Base-by-base conservation (phyloP, 306 rosid genomes). In the Prunus dulcis region DNA sequence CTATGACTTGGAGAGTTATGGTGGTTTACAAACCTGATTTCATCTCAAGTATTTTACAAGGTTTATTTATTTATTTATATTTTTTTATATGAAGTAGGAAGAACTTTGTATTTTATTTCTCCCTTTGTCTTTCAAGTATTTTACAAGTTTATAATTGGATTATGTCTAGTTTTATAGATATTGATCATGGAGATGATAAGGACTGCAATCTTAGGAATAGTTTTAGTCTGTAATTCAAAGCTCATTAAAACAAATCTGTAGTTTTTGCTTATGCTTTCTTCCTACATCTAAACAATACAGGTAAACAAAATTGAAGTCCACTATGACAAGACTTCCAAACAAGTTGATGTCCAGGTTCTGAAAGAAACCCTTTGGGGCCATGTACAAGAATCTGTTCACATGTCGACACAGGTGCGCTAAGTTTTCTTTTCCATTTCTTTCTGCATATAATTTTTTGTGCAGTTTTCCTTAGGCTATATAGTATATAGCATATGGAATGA, bases 241-340 rank as follows among this genome's bases (percentile, higher is more conserved):
- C 64, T 68, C 12, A 5, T 43, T 22, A 49, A 46, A 68, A 58
- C 2, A 76, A 56, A 34, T 28, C 64, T 17, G 53, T 76, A 10
- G 75, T 62, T 78, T 64, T 70, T 66, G 50, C 71, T 75, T 27
- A 60, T 68, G 25, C 57, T 74, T 71, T 80, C 82, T 63, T 84
- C 65, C 65, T 46, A 34, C 68, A 69, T 84, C 12, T 66, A 11
- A 79, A 82, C 69, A 46, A 77, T 65, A 17, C 87, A 95, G 97
- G 97, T 95, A 76, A 92, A 86, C 76, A 95, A 95, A 91, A 86
- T 90, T 67, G 91, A 95, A 87, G 99, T 95, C 46, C 92, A 89
- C 80, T 92, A 86, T 73, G 99, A 92, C 89, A 95, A 89, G 87
- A 92, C 97, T 62, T 89, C 99, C 65, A 95, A 90, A 76, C 97